A percentile compares a stretch with the other conserved stretches of the same genome.
Evolutionary conservation across 2,329 filamentous ascomycete species (phyloP).

Genomic region (Hortaea sp.): DNA sequence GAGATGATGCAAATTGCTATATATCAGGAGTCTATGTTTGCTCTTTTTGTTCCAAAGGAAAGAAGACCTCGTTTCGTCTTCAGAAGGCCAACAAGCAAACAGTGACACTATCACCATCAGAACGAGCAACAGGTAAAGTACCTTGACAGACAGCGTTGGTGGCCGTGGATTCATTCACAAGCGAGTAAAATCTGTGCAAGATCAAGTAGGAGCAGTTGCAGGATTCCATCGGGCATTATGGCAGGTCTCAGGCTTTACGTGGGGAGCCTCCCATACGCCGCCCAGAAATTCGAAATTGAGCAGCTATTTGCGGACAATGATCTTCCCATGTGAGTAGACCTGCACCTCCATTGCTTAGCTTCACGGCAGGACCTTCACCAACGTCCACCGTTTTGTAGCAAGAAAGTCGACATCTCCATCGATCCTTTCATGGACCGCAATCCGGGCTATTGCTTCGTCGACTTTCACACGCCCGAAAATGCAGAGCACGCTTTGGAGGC

Average conservation of each 20-base stretch:
- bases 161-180: too few relatives aligned
- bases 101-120: too few relatives aligned
- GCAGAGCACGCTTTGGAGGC: slow-evolving; percentile 49
- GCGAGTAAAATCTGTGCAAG: too few relatives aligned
- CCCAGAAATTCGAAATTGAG: slow-evolving; percentile 42
- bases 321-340: slow-evolving; percentile 22
- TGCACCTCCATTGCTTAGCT: neutral
- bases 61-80: too few relatives aligned
- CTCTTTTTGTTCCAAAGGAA: too few relatives aligned
- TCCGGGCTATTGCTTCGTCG: slow-evolving; percentile 62
- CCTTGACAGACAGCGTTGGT: too few relatives aligned
- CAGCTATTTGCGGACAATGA: slow-evolving; percentile 35
- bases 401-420: slow-evolving; percentile 57
- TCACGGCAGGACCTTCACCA: neutral
- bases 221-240: too few relatives aligned
- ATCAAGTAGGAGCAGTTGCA: too few relatives aligned
- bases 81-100: too few relatives aligned
- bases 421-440: slow-evolving; percentile 60
- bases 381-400: neutral
- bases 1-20: too few relatives aligned
- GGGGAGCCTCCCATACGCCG: slow-evolving; percentile 46
- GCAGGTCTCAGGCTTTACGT: slow-evolving; percentile 33
- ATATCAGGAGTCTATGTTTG: too few relatives aligned
- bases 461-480: slow-evolving; percentile 48
- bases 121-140: too few relatives aligned